Evolutionary conservation across 768 basidiomycete genomes (phyloP).

Genomic region (Collybia nuda): DNA sequence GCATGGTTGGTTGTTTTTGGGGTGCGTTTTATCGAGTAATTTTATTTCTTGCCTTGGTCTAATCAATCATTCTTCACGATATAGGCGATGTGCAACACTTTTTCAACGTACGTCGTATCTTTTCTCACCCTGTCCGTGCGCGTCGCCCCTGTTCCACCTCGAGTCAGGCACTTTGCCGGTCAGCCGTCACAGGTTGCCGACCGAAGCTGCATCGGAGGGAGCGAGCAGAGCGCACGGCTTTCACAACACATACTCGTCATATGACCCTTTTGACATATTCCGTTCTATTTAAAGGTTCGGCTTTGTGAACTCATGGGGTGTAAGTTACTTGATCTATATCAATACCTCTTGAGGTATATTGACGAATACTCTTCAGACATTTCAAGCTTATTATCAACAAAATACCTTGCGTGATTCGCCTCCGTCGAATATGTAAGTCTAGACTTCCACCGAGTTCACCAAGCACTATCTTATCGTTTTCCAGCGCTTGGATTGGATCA

Average conservation of each 20-base stretch:
- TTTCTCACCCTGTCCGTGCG: background rate
- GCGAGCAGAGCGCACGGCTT: background rate
- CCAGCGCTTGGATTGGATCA: conserved; percentile 80
- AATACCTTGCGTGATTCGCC: conserved; percentile 45
- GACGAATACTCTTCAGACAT: conserved; percentile 44
- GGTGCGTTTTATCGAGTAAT: conserved; percentile 22
- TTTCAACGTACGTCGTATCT: conserved; percentile 37
- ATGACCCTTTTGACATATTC: background rate
- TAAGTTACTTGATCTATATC: conserved; percentile 27
- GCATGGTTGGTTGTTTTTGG: conserved; percentile 47
- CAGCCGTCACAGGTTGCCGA: background rate
- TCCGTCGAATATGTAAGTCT: conserved; percentile 64
- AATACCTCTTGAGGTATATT: background rate
- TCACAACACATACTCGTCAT: background rate
- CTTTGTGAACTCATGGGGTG: conserved; percentile 75
- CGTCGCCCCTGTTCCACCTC: background rate
- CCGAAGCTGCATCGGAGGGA: too few relatives aligned
- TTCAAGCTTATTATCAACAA: conserved; percentile 71
- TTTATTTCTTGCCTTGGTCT: background rate
- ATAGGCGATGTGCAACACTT: conserved; percentile 47
- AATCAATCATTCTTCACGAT: background rate
- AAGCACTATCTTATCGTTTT: background rate
- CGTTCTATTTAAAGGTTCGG: conserved; percentile 47
- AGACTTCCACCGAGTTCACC: background rate
- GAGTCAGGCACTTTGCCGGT: background rate